Evolutionary conservation across 805 yeast genomes (phyloP), one percentile per base, ranked within the genome.

Genomic region (Metschnikowia continentalis): DNA sequence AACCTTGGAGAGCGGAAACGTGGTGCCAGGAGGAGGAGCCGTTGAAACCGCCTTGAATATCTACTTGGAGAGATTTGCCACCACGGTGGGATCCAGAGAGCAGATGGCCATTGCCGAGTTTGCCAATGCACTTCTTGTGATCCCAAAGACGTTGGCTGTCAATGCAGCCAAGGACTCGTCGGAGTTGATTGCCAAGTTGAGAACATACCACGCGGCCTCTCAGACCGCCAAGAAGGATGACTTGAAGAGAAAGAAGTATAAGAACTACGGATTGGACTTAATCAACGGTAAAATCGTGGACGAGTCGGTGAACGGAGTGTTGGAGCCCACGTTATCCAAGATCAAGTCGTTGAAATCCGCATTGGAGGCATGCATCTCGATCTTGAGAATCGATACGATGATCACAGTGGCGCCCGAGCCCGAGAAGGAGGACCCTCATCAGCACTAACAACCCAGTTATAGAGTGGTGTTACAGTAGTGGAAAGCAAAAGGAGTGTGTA

Each of bases 1-100:
- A 67, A 90, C 98, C 11, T 79, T 95, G 59, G 99, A 94, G 71
- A 83, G 92, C 63, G 98, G 97, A 19, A 73, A 80, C 58, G 91
- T 95, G 51, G 99, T 94, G 5, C 98, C 99, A 40, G 99, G 99
- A 54, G 99, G 99, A 58, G 99, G 99, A 54, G 95, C 96, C n/a
- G 99, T 94, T 35, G 99, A 94, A 73, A 80, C 96, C 47, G 98
- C 98, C 2, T 79, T 94, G 65, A 91, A 90, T 74, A 90, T 94
- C 48, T 94, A 89, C 68, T 77, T 94, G 67, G 99, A 94, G 70
- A 92, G 89, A 68, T 94, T 94, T 70, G 99, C 99, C 46, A 94
- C 98, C 7, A 90, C 98, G 0, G 92, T 94, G 47, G 97, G 98
- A 3, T 89, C 97, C 17, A 83, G 99, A 64, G 99, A 94, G 70